Conservation (phyloP, 2,329 filamentous ascomycete genomes). For the Aureobasidium sp. region DNA sequence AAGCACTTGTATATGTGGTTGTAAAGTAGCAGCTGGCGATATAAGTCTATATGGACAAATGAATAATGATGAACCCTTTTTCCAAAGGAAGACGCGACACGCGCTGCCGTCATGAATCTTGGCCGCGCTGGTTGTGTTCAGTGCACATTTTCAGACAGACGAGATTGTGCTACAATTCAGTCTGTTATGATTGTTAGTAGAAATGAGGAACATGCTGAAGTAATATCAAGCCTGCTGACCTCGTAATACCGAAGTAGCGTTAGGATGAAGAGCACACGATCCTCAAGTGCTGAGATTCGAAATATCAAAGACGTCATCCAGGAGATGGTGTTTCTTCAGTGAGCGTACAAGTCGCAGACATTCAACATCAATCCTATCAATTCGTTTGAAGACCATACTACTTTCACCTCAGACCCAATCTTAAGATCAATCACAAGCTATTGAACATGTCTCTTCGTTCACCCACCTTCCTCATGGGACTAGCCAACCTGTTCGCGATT, state of each 20-base stretch:
- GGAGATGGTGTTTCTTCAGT: not conserved
- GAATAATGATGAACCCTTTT: not conserved
- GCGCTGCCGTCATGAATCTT: not conserved
- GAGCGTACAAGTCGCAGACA: not conserved
- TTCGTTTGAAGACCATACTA: not conserved
- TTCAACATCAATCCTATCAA: not conserved
- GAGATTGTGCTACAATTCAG: not conserved
- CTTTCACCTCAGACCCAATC: too few species aligned
- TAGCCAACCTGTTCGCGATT: constrained; percentile 19
- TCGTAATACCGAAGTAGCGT: not conserved
- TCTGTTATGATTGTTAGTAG: not conserved
- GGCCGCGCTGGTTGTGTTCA: not conserved
- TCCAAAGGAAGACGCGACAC: not conserved
- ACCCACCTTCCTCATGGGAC: constrained; percentile 17
- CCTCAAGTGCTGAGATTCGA: too few species aligned
- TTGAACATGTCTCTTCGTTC: constrained; percentile 13
- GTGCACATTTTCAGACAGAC: not conserved
- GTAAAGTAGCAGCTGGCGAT: not conserved
- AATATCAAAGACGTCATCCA: not conserved
- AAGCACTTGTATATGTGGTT: too few species aligned
- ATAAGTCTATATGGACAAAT: not conserved
- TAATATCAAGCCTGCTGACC: not conserved
- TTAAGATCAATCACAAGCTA: not conserved
- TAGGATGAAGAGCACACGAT: not conserved
- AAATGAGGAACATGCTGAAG: not conserved